These are phyloP conservation scores for Chalciporus pseudorubinellus DNA, from an alignment of 768 basidiomycete species.

Conservation along the genomic window DNA sequence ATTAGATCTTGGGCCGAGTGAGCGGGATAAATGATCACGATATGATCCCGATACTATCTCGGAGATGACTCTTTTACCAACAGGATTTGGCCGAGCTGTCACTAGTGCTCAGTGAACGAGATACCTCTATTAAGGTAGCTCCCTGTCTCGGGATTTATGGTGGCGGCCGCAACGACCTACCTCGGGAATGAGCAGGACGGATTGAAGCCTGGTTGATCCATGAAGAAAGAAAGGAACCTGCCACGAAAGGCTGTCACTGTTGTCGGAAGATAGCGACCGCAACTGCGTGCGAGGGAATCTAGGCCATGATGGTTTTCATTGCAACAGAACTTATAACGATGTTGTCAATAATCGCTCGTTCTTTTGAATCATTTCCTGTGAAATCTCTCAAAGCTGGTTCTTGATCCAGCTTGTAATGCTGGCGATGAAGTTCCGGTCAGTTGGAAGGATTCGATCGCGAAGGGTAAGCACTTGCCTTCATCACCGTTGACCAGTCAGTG, in stretches of 20 bases:
- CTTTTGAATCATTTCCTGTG: conserved; percentile 34
- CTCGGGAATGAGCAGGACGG: neutral
- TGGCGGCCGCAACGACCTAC: too few relatives aligned
- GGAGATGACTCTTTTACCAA: too few relatives aligned
- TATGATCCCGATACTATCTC: too few relatives aligned
- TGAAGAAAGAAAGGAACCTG: neutral
- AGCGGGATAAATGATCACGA: too few relatives aligned
- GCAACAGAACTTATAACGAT: conserved; percentile 79
- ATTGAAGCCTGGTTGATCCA: neutral
- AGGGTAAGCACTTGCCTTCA: conserved; percentile 54
- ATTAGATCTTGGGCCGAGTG: too few relatives aligned
- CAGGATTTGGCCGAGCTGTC: too few relatives aligned
- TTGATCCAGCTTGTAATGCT: conserved; percentile 71
- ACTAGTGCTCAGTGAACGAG: too few relatives aligned
- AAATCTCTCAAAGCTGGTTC: conserved; percentile 43
- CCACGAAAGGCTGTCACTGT: neutral
- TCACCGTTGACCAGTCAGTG: conserved; percentile 72
- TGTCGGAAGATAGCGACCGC: neutral
- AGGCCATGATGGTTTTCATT: conserved; percentile 63
- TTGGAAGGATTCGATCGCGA: neutral
- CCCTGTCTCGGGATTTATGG: too few relatives aligned
- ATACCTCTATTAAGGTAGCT: too few relatives aligned
- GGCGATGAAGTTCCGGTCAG: conserved; percentile 26
- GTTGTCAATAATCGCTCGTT: conserved; percentile 49
- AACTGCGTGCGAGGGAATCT: neutral